Evolutionary conservation across 2,329 filamentous ascomycete species (phyloP), one percentile per base, ranked within the genome.

Genomic region (Colletotrichum eremochloae): DNA sequence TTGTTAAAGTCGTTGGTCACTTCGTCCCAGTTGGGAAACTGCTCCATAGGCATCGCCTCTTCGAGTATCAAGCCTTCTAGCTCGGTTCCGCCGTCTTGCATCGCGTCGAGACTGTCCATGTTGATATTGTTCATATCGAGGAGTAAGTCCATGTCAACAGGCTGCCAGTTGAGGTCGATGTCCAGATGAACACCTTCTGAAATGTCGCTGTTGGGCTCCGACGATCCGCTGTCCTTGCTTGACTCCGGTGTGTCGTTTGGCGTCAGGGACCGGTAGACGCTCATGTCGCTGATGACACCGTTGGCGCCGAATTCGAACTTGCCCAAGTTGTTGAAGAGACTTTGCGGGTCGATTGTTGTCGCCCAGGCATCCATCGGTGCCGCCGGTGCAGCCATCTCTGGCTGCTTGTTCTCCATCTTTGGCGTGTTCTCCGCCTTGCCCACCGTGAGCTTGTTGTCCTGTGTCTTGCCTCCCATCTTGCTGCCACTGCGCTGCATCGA

Each of bases 191-290:
- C 83, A 6, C 83, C 84, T 68, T 91, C 90, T 3, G 88, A 86
- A 24, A 91, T 87, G 75, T 92, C 90, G 76, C 89, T 91, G 73
- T 87, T 91, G 12, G 88, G 87, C 76, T 91, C 89, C 52, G 89
- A 90, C 11, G 83, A 79, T 5, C 87, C 86, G 75, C 86, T 87
- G 68, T 91, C 89, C 78, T 91, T 90, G 79, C 84, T 88, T 2
- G 89, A 91, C 75, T 91, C 90, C 0, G 90, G 90, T 9, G 90
- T 92, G 76, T 91, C 89, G 72, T 90, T 89, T 0, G 89, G 89
- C 33, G 89, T 89, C 68, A 87, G 81, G 1, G 87, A 85, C 29
- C 86, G 85, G 76, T 89, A 90, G 11, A 87, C 81, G 66, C 80
- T 84, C 77, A 87, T 84, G 73, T 91, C 87, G 15, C 84, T 83